Conservation (phyloP, 805 yeast genomes). For the Wickerhamiella dianesei region DNA sequence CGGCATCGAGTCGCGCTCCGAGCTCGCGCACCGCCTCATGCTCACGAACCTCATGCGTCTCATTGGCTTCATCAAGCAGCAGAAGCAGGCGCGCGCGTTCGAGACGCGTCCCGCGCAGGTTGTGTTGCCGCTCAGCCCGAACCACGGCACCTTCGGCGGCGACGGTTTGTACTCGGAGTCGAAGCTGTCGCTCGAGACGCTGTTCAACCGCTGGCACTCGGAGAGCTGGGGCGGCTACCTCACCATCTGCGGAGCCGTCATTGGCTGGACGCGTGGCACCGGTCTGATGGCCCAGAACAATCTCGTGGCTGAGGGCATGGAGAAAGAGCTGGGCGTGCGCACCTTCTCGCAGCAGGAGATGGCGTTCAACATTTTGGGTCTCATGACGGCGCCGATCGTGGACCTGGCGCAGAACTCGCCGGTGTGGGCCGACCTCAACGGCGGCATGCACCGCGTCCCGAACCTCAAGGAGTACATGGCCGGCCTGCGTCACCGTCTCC, state of each 20-base stretch:
- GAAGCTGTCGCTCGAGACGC: slow-evolving; percentile 84
- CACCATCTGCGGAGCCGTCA: slow-evolving; percentile 94
- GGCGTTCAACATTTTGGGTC: slow-evolving; percentile 96
- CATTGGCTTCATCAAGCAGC: slow-evolving; percentile 77
- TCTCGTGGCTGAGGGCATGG: slow-evolving; percentile 95
- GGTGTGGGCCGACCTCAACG: slow-evolving; percentile 95
- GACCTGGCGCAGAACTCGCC: slow-evolving; percentile 86
- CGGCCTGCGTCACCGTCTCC: slow-evolving; percentile 55
- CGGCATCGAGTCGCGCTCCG: slow-evolving; percentile 85
- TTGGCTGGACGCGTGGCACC: slow-evolving; percentile 99
- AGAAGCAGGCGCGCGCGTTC: slow-evolving; percentile 58
- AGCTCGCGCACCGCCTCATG: slow-evolving; percentile 97
- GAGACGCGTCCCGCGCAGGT: slow-evolving; percentile 98
- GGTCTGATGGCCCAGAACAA: slow-evolving; percentile 97
- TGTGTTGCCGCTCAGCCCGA: slow-evolving; percentile 91
- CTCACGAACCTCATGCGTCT: slow-evolving; percentile 86
- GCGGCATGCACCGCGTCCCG: slow-evolving; percentile 91
- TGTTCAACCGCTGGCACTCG: slow-evolving; percentile 97
- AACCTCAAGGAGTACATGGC: slow-evolving; percentile 81
- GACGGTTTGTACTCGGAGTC: slow-evolving; percentile 98
- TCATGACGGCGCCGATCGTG: slow-evolving; percentile 74
- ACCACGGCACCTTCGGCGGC: slow-evolving; percentile 97
- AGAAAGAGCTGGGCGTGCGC: slow-evolving; percentile 76
- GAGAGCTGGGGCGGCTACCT: slow-evolving; percentile 93
- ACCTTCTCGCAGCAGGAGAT: slow-evolving; percentile 97